Conservation (phyloP, 371 early-diverging fungal species). For the Vavraia culicis region DNA sequence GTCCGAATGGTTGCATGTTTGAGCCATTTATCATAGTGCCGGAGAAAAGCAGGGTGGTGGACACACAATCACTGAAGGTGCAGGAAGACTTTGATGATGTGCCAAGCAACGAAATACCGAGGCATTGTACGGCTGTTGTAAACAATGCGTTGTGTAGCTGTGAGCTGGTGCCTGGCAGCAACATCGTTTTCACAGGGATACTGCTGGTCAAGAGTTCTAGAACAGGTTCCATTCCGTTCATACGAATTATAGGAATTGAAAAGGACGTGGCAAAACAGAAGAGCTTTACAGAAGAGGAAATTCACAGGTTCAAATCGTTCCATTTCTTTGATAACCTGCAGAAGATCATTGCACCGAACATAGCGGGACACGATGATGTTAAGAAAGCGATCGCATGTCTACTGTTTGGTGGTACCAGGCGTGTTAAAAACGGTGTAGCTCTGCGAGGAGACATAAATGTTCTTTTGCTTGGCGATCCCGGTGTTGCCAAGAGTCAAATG, state of each 20-base stretch:
- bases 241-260: constrained; percentile 45
- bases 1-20: constrained; percentile 44
- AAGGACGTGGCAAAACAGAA: constrained; percentile 30
- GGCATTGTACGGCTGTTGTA: constrained; percentile 67
- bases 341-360: constrained; percentile 37
- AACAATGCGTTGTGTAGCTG: constrained; percentile 62
- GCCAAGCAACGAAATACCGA: constrained; percentile 87
- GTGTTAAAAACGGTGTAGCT: constrained; percentile 75
- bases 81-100: constrained; percentile 89
- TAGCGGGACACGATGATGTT: constrained; percentile 52
- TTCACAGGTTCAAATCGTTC: constrained; percentile 56
- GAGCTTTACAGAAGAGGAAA: constrained; percentile 63
- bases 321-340: constrained; percentile 55
- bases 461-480: constrained; percentile 89
- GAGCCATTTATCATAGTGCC: constrained; percentile 82
- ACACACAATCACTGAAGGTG: constrained; percentile 82
- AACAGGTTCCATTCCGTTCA: constrained; percentile 26
- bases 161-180: constrained; percentile 70
- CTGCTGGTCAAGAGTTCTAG: constrained; percentile 54
- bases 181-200: constrained; percentile 76
- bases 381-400: constrained; percentile 87
- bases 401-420: constrained; percentile 85
- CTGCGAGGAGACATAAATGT: constrained; percentile 96
- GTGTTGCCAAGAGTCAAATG: constrained; percentile 92
- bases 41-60: constrained; percentile 79